Percentiles rank a stretch among this genome's conserved stretches.
Conservation (phyloP, 257 asterid genomes). For the Solanum etuberosum region DNA sequence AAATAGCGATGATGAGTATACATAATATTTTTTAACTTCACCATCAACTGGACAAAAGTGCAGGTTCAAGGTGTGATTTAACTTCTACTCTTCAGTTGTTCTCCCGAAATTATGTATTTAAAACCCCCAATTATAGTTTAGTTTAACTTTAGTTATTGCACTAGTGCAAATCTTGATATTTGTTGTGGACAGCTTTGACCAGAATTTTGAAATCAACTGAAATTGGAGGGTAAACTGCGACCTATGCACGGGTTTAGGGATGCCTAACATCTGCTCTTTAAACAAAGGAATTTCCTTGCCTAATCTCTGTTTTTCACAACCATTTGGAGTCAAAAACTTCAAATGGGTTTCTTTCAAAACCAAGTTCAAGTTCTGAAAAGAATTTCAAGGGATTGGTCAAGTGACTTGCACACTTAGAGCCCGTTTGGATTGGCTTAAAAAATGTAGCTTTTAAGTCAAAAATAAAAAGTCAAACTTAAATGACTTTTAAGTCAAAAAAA, state of each 20-base stretch:
- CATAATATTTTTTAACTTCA: not conserved
- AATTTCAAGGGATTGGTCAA: not conserved
- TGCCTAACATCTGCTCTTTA: not conserved
- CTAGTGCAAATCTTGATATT: not conserved
- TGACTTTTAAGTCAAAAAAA: too few species aligned
- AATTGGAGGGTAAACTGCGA: too few species aligned
- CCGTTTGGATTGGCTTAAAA: too few species aligned
- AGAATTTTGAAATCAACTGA: too few species aligned
- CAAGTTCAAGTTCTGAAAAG: not conserved
- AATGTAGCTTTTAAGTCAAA: too few species aligned
- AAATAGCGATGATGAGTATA: not conserved
- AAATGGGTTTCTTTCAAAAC: not conserved
- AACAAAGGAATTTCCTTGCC: not conserved
- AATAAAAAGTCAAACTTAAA: too few species aligned
- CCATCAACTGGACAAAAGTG: not conserved
- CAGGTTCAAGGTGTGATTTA: not conserved
- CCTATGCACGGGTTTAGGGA: not conserved
- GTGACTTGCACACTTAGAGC: too few species aligned
- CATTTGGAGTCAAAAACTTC: not conserved
- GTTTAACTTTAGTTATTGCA: not conserved
- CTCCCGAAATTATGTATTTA: not conserved
- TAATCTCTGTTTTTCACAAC: not conserved
- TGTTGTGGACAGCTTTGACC: not conserved
- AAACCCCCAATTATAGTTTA: not conserved
- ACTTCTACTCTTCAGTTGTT: not conserved